Percentiles rank a stretch among this genome's conserved stretches.
Conservation (phyloP, 768 basidiomycete species). For the Rhizopogon roseolus region DNA sequence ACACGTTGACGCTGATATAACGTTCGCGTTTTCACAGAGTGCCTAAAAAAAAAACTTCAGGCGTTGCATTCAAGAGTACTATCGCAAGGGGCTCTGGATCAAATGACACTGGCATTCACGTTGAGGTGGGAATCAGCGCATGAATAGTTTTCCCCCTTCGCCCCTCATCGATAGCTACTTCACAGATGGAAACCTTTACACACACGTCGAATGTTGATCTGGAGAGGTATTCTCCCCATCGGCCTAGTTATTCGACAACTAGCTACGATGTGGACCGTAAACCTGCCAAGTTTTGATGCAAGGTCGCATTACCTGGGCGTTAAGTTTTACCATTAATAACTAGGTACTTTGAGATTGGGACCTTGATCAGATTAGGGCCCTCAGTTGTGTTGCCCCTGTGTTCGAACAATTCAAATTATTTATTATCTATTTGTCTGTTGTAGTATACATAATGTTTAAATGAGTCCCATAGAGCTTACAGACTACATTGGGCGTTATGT, state of each 20-base stretch:
- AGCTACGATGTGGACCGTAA: conserved; percentile 1
- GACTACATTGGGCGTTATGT: too few relatives aligned
- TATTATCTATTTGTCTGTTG: too few relatives aligned
- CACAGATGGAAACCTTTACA: conserved; percentile 25
- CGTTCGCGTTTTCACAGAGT: conserved; percentile 5
- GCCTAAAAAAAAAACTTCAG: conserved; percentile 17
- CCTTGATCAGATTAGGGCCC: neutral
- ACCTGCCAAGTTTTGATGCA: neutral
- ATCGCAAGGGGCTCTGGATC: neutral
- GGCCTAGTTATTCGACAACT: neutral
- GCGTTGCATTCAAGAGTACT: conserved; percentile 11
- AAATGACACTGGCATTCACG: conserved; percentile 20
- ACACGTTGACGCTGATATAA: neutral
- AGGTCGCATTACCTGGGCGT: neutral
- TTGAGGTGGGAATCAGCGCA: conserved; percentile 23
- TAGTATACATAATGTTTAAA: too few relatives aligned
- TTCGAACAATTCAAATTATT: too few relatives aligned
- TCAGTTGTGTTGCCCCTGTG: too few relatives aligned
- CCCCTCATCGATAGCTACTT: conserved; percentile 2
- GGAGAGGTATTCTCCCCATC: neutral
- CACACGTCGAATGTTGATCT: conserved; percentile 7
- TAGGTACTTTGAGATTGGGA: neutral
- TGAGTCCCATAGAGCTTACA: too few relatives aligned
- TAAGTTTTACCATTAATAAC: neutral
- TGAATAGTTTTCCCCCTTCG: neutral